Evolutionary conservation across 208 protist genomes (phyloP), one percentile per base, ranked within the genome.

Genomic region (Naegleria gruberi): DNA sequence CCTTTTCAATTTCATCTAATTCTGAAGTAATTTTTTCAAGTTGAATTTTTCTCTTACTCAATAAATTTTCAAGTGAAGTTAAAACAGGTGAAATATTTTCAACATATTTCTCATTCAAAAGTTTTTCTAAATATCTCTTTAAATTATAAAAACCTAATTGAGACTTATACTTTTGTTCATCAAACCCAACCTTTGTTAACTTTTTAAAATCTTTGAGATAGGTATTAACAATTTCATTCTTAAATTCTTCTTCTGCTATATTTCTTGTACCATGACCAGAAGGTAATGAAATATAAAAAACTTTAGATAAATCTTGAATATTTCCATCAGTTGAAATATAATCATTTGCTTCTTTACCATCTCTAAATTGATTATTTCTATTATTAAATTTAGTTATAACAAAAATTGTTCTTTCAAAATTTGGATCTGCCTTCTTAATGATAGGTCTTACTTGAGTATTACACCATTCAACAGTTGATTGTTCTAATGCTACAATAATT

Each of bases 341-440:
- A 81, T 93, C 93, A 47, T 92, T 89, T 15, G 92, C 92, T 26
- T 90, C 82, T 17, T 93, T 90, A 6, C 74, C 45, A 57, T 82
- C 83, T 45, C 91, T 82, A 15, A 94, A 88, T 57, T 94, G 92
- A 51, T 94, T 94, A 7, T 93, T 91, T 81, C 93, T 88, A 89
- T 94, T 94, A 74, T 94, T 92, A 65, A 94, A 94, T 88, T 94
- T 94, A 34, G 93, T 94, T 37, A 91, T 93, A 0, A 94, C 88
- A 23, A 94, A 45, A 46, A 94, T 91, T 0, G 93, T 94, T 45
- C 93, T 84, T 37, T 74, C 45, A 87, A 94, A 93, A n/a, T 91
- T 77, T 45, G 90, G 83, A 87, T 94, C 93, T 26, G 93, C 91
- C 74, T 91, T 73, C 46, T 90, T 86, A 44, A 93, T 92, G 5